phyloP scores from a whole-genome alignment of 257 asterid species.

The Coffea canephora region DNA sequence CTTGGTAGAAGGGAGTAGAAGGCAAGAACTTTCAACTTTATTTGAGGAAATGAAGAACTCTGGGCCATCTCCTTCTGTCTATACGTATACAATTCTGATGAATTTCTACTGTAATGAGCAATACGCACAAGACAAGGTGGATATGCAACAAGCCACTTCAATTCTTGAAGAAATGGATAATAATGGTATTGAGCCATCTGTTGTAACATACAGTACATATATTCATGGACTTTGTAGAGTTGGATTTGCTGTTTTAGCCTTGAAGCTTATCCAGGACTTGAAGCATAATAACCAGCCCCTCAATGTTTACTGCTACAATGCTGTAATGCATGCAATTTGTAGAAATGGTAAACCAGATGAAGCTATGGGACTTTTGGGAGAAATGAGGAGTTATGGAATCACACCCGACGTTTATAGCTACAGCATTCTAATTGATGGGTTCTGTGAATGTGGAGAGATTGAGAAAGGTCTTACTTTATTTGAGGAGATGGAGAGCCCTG shows the following conservation, averaged over 20 bases:
- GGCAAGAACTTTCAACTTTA: slow-evolving; percentile 24
- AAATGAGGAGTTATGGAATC: slow-evolving; percentile 48
- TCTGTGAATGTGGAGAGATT: slow-evolving; percentile 35
- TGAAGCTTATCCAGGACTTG: slow-evolving; percentile 35
- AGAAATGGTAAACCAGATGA: slow-evolving; percentile 34
- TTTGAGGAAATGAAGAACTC: slow-evolving; percentile 46
- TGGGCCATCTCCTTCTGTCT: slow-evolving; percentile 61
- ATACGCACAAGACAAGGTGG: slow-evolving; percentile 22
- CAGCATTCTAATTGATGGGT: slow-evolving; percentile 56
- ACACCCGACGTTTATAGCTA: slow-evolving; percentile 52
- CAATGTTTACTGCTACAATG: slow-evolving; percentile 57
- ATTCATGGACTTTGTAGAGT: slow-evolving; percentile 55
- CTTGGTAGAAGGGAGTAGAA: slow-evolving; percentile 42
- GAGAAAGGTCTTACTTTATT: slow-evolving; percentile 36
- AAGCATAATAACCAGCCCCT: slow-evolving; percentile 30
- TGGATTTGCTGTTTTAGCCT: slow-evolving; percentile 45
- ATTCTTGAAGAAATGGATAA: slow-evolving; percentile 50
- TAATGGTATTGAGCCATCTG: slow-evolving; percentile 42
- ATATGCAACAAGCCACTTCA: slow-evolving; percentile 39
- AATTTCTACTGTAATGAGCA: slow-evolving; percentile 41
- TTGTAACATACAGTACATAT: slow-evolving; percentile 46
- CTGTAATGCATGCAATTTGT: slow-evolving; percentile 47
- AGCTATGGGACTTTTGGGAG: slow-evolving; percentile 38
- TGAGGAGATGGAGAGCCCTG: slow-evolving; percentile 47
- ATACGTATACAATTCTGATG: slow-evolving; percentile 51